phyloP scores from a whole-genome alignment of 169 alveolate species.

The Miamiensis avidus region DNA sequence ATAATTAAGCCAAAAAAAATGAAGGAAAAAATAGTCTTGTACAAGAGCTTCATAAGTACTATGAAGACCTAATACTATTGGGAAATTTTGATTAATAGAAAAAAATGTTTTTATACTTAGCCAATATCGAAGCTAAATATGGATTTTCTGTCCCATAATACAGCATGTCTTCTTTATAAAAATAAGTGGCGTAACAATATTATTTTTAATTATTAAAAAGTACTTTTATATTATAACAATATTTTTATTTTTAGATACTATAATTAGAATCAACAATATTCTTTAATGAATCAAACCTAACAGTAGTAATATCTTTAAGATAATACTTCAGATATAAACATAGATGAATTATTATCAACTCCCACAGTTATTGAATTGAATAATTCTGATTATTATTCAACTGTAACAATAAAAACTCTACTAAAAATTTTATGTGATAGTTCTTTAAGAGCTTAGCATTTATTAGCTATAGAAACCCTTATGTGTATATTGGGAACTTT shows the following conservation, averaged over 20 bases:
- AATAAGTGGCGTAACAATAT: background rate
- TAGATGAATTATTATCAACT: slow-evolving; percentile 28
- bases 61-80: slow-evolving; percentile 38
- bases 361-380: slow-evolving; percentile 41
- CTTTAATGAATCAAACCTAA: no score
- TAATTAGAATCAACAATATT: no score
- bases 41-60: slow-evolving; percentile 19
- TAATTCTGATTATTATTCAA: slow-evolving; percentile 41
- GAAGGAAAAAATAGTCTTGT: slow-evolving; percentile 8
- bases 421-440: slow-evolving; percentile 36
- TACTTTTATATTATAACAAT: no score
- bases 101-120: slow-evolving; percentile 15
- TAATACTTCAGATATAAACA: slow-evolving; percentile 10
- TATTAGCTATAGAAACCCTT: slow-evolving; percentile 43
- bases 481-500: slow-evolving; percentile 44
- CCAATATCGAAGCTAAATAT: slow-evolving; percentile 9
- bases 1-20: slow-evolving; percentile 13
- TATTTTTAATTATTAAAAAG: no score
- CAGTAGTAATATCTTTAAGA: no score
- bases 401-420: slow-evolving; percentile 32
- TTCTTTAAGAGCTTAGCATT: slow-evolving; percentile 35
- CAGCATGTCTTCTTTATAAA: background rate
- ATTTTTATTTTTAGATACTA: no score
- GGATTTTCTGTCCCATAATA: background rate
- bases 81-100: slow-evolving; percentile 31